Evolutionary conservation across 2,329 filamentous ascomycete species (phyloP).

Genomic region (Ilyonectria sp.): DNA sequence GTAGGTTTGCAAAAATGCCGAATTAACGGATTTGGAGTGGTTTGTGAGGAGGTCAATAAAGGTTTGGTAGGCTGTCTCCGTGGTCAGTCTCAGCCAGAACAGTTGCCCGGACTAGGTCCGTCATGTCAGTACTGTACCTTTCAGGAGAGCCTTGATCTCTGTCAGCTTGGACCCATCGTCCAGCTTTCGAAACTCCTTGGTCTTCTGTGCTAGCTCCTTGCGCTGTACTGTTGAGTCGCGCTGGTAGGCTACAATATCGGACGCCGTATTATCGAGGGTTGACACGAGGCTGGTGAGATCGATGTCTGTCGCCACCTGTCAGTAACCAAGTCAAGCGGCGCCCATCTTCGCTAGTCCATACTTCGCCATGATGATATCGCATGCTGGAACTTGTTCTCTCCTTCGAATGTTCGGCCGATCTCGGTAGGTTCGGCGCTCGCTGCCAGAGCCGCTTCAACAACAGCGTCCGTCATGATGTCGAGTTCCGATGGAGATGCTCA

Average conservation of each 20-base stretch:
- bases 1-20: constrained; percentile 93
- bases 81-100: constrained; percentile 24
- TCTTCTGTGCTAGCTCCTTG: constrained; percentile 98
- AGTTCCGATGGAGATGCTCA: constrained; percentile 26
- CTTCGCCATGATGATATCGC: constrained; percentile 97
- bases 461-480: constrained; percentile 52
- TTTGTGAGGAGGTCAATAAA: constrained; percentile 98
- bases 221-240: constrained; percentile 95
- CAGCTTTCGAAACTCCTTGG: constrained; percentile 95
- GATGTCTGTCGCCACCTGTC: constrained; percentile 72
- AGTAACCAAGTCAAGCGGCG: constrained; percentile 27
- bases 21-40: constrained; percentile 94
- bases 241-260: constrained; percentile 93
- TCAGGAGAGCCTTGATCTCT: constrained; percentile 91
- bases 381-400: constrained; percentile 94
- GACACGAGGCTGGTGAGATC: constrained; percentile 88
- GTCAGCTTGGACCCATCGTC: constrained; percentile 89
- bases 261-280: constrained; percentile 91
- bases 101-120: background rate
- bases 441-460: constrained; percentile 49
- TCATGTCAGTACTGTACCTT: constrained; percentile 68
- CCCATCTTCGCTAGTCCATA: constrained; percentile 57
- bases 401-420: constrained; percentile 58
- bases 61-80: constrained; percentile 84
- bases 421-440: constrained; percentile 45